Conservation (phyloP, 371 early-diverging fungal genomes). For the Choanephora cucurbitarum region DNA sequence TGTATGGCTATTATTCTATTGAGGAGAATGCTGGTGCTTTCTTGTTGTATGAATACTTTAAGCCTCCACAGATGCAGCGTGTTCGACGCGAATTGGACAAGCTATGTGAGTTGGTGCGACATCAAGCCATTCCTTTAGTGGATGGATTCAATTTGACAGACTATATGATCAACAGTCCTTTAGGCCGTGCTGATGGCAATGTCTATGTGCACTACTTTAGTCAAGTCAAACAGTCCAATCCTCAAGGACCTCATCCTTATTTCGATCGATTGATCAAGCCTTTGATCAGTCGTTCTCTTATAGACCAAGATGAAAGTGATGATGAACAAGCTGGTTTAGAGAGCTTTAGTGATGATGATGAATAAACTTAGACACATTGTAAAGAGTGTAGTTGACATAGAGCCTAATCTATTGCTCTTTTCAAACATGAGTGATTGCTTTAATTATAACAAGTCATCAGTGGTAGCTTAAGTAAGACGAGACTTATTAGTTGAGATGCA, state of each 20-base stretch:
- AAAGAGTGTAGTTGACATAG: too few species aligned
- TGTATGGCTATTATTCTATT: slow-evolving; percentile 85
- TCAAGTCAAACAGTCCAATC: slow-evolving; percentile 76
- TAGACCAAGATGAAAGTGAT: slow-evolving; percentile 58
- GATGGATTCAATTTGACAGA: slow-evolving; percentile 90
- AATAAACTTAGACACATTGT: too few species aligned
- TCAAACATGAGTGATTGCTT: too few species aligned
- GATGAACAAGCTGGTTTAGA: slow-evolving; percentile 40
- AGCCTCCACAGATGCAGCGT: slow-evolving; percentile 69
- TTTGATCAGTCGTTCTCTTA: slow-evolving; percentile 65
- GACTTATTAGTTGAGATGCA: too few species aligned
- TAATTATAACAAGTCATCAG: too few species aligned
- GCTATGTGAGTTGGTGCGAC: slow-evolving; percentile 71
- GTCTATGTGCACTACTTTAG: slow-evolving; percentile 88
- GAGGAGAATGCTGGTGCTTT: slow-evolving; percentile 86
- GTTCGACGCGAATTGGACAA: slow-evolving; percentile 65
- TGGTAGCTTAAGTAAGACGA: too few species aligned
- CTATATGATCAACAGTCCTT: slow-evolving; percentile 86
- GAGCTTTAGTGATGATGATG: slow-evolving; percentile 39
- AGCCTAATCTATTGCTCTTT: too few species aligned
- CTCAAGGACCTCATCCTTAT: slow-evolving; percentile 77
- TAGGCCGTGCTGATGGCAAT: slow-evolving; percentile 89
- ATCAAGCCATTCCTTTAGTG: slow-evolving; percentile 82
- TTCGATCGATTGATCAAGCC: slow-evolving; percentile 83
- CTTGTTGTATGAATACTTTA: slow-evolving; percentile 82